phyloP scores from a whole-genome alignment of 257 asterid species.

The Coffea canephora region DNA sequence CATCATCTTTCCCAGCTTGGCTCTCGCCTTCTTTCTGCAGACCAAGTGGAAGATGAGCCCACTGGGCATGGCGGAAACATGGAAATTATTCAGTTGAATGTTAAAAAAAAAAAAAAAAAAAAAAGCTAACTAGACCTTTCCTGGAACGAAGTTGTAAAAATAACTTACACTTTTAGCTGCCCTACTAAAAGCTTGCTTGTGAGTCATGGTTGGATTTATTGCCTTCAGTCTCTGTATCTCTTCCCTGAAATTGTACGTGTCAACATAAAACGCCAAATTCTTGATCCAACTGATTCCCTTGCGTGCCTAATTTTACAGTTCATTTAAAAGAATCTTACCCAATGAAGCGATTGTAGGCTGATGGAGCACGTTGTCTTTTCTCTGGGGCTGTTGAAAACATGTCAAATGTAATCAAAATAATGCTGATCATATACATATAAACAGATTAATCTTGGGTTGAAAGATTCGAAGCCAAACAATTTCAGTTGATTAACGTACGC shows the following conservation, averaged over 20 bases:
- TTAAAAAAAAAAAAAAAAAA: neutral
- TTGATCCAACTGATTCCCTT: neutral
- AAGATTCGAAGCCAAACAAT: neutral
- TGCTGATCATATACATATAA: neutral
- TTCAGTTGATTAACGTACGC: conserved; percentile 35
- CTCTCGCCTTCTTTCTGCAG: conserved; percentile 33
- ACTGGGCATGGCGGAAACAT: conserved; percentile 30
- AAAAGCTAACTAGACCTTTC: neutral
- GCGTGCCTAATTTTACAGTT: neutral
- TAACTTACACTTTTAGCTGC: conserved; percentile 80
- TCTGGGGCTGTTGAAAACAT: conserved; percentile 50
- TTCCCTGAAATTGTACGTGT: conserved; percentile 35
- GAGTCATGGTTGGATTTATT: conserved; percentile 62
- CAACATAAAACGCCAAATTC: neutral
- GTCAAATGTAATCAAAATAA: neutral
- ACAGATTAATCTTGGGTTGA: neutral
- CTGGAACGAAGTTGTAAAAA: neutral
- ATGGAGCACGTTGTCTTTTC: conserved; percentile 72
- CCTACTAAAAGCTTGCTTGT: conserved; percentile 83
- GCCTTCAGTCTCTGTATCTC: conserved; percentile 75
- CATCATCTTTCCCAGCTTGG: conserved; percentile 32
- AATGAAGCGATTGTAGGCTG: conserved; percentile 83
- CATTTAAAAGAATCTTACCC: conserved; percentile 32
- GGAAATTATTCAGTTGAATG: neutral
- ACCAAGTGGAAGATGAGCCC: conserved; percentile 68